These are phyloP conservation scores for Fusarium xylarioides DNA, from an alignment of 2,329 filamentous ascomycete genomes.

Conservation along the genomic window DNA sequence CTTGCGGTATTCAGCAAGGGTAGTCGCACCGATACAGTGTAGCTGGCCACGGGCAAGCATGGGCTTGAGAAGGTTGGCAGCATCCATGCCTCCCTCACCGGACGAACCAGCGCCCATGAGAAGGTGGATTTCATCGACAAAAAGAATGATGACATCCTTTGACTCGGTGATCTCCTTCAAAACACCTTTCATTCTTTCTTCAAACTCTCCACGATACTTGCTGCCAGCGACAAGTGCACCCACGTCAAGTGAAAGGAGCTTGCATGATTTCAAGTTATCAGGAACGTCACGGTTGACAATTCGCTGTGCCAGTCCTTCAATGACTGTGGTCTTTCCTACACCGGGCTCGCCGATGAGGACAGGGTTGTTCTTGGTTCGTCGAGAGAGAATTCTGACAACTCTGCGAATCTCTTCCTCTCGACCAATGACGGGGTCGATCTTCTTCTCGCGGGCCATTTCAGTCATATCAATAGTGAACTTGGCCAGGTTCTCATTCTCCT, in stretches of 20 bases:
- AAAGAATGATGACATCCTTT: conserved; percentile 96
- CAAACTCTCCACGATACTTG: conserved; percentile 98
- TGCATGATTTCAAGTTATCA: conserved; percentile 93
- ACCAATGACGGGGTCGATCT: conserved; percentile 97
- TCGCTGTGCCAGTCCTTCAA: conserved; percentile 92
- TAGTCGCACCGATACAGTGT: conserved; percentile 98
- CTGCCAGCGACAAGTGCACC: conserved; percentile 94
- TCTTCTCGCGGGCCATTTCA: conserved; percentile 92
- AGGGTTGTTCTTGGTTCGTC: conserved; percentile 98
- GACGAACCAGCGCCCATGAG: conserved; percentile 97
- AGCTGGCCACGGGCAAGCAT: conserved; percentile 97
- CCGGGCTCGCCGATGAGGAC: conserved; percentile 97
- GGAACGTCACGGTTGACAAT: conserved; percentile 98
- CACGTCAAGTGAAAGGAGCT: conserved; percentile 92
- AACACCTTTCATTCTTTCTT: conserved; percentile 99
- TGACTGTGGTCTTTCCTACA: conserved; percentile 98
- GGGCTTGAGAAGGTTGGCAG: conserved; percentile 95
- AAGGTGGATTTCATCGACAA: conserved; percentile 98
- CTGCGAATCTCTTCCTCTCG: conserved; percentile 94
- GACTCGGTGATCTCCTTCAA: conserved; percentile 95
- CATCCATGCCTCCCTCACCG: conserved; percentile 98
- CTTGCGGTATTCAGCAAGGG: conserved; percentile 93
- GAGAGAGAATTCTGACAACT: conserved; percentile 89
- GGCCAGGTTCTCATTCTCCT: conserved; percentile 93
- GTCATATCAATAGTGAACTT: conserved; percentile 99